Base-by-base conservation (phyloP, 306 rosid species). In the Gillenia trifoliata region DNA sequence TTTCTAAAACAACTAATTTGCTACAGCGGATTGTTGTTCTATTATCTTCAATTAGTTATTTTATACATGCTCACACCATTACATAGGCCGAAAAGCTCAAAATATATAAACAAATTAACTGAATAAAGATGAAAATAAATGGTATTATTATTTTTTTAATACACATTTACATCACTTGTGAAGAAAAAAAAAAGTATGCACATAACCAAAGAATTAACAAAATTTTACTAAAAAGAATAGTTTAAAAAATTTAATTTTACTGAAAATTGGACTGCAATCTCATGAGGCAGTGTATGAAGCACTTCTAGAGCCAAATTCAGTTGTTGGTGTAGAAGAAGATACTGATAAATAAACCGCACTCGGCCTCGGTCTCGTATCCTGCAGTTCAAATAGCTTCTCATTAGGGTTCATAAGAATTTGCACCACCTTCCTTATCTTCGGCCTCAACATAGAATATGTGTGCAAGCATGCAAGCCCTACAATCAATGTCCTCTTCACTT, bases 391-490 rank as follows among this genome's bases (percentile, higher is more conserved):
- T 0, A 89, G 29, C 63, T 85, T 82, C 60, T 84, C 88, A 62
- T 84, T 82, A 30, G 74, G 74, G 62, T 84, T 86, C 75, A 73
- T 62, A 54, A 89, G 63, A 54, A 82, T 79, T 31, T 89, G 87
- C 71, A 84, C 73, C 38, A 86, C 83, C 80, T 83, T 86, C 64
- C 90, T 84, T 65, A 84, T 89, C 75, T 71, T 86, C 1, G 93
- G 93, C 66, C 90, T 75, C 2, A 78, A 11, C 56, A 23, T 1
- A 6, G 77, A 79, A 79, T 84, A 85, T 0, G 90, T 84, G 63
- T 83, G 83, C 78, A 85, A 79, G 79, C 91, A 89, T 19, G 88
- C 86, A 59, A 89, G 66, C n/a, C 90, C 93, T 74, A 85, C 80
- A 76, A 81, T 79, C 72, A 89, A 63, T 20, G 76, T 70, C 67